Conservation (phyloP, 1,284 basidiomycete species). For the Phlebopus sp. region DNA sequence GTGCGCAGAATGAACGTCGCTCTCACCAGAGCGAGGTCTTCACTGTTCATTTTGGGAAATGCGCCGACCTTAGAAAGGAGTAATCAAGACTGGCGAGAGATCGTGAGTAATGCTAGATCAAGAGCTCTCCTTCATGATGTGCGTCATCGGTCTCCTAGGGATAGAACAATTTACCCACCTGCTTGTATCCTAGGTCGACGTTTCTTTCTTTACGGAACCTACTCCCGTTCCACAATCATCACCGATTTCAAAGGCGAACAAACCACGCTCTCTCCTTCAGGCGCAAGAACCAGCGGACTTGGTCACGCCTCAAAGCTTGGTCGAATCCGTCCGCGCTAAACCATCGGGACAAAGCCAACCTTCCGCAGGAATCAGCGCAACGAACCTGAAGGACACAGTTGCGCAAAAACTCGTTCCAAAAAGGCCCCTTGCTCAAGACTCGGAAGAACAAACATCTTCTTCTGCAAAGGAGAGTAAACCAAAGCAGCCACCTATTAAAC, state of each 20-base stretch:
- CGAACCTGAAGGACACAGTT: not conserved
- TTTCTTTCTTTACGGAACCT: slow-evolving; percentile 37
- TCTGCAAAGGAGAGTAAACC: slow-evolving; percentile 12
- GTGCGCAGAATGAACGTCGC: slow-evolving; percentile 96
- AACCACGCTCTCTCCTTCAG: slow-evolving; percentile 20
- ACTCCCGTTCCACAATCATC: slow-evolving; percentile 12
- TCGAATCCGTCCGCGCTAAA: slow-evolving; percentile 28
- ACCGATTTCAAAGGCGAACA: slow-evolving; percentile 19
- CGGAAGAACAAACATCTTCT: slow-evolving; percentile 16
- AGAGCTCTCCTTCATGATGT: slow-evolving; percentile 56
- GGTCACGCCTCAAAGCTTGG: slow-evolving; percentile 33
- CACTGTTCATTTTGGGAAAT: slow-evolving; percentile 92
- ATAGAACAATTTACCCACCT: not conserved
- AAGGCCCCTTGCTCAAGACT: slow-evolving; percentile 15
- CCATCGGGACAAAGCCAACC: slow-evolving; percentile 17
- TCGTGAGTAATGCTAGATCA: slow-evolving; percentile 72
- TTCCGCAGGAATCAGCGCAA: slow-evolving; percentile 1
- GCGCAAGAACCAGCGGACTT: slow-evolving; percentile 22
- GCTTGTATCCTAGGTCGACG: slow-evolving; percentile 33
- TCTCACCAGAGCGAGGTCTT: slow-evolving; percentile 91
- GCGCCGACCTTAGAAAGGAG: slow-evolving; percentile 84
- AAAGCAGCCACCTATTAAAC: slow-evolving; percentile 30
- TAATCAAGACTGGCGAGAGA: slow-evolving; percentile 76
- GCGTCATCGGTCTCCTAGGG: slow-evolving; percentile 24
- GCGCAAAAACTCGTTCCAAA: slow-evolving; percentile 16